Base-by-base conservation (phyloP, 1,284 basidiomycete genomes). In the Ustilago nuda region DNA sequence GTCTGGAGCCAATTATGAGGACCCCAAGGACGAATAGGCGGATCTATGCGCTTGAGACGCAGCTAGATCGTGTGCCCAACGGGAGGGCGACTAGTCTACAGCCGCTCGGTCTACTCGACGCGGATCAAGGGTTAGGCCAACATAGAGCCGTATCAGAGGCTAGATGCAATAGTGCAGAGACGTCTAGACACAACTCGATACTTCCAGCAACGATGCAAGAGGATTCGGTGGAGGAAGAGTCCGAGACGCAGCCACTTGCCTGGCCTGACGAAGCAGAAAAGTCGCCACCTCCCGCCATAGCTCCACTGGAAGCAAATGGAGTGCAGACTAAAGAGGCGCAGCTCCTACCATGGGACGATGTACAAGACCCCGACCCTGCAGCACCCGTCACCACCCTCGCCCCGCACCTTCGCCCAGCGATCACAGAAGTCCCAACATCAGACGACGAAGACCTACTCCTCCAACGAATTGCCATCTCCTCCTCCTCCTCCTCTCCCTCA, bases 1-100 rank as follows among this genome's bases (percentile, higher is more conserved):
- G 30, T 30, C 48, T 13, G 30, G 9, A 50, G 27, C 4, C 30
- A 30, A 32, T 66, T 45, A 19, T 66, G n/a, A 59, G 72, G 35
- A 69, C 72, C 9, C 76, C 76, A 0, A 61, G 27, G 55, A 63
- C 64, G n/a, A 71, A 72, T 13, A 60, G 76, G 19, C 62, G 68
- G 46, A 70, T 78, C 12, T 78, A 71, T 53, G 76, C 68, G 23
- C 57, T 78, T 7, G 76, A 78, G 45, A 78, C 76, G 27, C 76
- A 78, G 45, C 19, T 66, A 6, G 33, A 27, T 35, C 56, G 50
- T 37, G 43, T 8, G 36, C 33, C 62, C 3, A 32, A 41, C 36
- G 50, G 32, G 11, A 61, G 66, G 15, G 54, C 64, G n/a, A 48
- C 37, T 30, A 48, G 43, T 23, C 32, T 72, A 15, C 70, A 72